phyloP scores from a whole-genome alignment of 1,139 yeast species.

The Sugiyamaella xylanicola region DNA sequence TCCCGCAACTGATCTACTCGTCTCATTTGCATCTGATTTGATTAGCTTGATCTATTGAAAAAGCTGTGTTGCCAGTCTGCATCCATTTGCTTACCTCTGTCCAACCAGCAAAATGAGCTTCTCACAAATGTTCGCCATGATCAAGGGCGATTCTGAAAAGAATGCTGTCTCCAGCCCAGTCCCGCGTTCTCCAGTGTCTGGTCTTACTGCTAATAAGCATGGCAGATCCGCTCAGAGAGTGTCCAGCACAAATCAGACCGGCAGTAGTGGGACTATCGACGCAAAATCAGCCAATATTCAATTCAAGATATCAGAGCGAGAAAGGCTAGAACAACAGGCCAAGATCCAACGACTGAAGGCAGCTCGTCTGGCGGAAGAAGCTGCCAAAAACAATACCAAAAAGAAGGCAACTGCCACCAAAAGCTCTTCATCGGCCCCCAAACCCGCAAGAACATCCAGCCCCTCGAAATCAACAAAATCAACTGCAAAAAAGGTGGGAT shows the following conservation, averaged over 20 bases:
- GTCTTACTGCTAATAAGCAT: neutral
- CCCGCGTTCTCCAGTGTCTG: neutral
- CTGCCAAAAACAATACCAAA: conserved; percentile 20
- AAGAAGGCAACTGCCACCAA: conserved; percentile 18
- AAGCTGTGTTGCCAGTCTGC: neutral
- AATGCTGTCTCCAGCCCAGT: conserved; percentile 4
- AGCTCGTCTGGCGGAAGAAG: conserved; percentile 30
- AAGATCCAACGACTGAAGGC: conserved; percentile 39
- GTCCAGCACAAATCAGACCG: too few relatives aligned
- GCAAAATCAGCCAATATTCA: neutral
- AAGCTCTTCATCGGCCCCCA: conserved; percentile 14
- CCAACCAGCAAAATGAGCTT: conserved; percentile 27
- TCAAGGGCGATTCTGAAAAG: conserved; percentile 23
- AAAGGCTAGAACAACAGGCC: conserved; percentile 34
- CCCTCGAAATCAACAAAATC: neutral
- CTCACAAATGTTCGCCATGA: conserved; percentile 35
- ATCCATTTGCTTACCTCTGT: neutral
- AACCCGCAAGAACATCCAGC: conserved; percentile 9
- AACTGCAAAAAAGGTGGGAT: neutral
- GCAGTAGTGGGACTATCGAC: neutral
- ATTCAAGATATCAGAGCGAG: conserved; percentile 30
- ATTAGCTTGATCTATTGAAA: too few relatives aligned
- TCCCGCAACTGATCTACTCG: too few relatives aligned
- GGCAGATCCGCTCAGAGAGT: too few relatives aligned
- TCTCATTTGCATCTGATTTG: too few relatives aligned